These are phyloP conservation scores for Colletotrichum tofieldiae DNA, from an alignment of 2,329 filamentous ascomycete species.

Conservation along the genomic window DNA sequence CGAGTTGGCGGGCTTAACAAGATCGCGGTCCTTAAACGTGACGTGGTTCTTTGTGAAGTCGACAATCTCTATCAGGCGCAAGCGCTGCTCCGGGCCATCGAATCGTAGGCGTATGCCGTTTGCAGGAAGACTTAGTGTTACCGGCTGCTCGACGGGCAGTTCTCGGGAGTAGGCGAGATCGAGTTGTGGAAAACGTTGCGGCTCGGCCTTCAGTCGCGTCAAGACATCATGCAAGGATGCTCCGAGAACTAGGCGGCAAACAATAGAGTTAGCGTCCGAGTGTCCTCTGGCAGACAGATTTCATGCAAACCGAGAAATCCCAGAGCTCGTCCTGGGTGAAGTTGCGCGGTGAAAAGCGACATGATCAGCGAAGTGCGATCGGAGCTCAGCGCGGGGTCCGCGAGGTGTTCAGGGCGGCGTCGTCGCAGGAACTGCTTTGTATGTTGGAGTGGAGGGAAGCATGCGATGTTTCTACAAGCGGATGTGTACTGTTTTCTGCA, in stretches of 20 bases:
- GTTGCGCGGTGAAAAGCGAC: slow-evolving; percentile 72
- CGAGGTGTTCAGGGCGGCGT: slow-evolving; percentile 32
- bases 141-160: slow-evolving; percentile 81
- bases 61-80: slow-evolving; percentile 90
- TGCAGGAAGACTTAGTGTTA: slow-evolving; percentile 82
- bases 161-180: slow-evolving; percentile 86
- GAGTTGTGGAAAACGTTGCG: slow-evolving; percentile 85
- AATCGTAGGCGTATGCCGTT: slow-evolving; percentile 95
- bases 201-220: slow-evolving; percentile 89
- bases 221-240: slow-evolving; percentile 93
- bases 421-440: slow-evolving; percentile 8
- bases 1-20: slow-evolving; percentile 75
- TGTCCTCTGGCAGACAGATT: slow-evolving; percentile 31
- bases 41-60: slow-evolving; percentile 91
- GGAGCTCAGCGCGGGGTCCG: slow-evolving; percentile 38
- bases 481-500: slow-evolving; percentile 1
- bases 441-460: not conserved
- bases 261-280: slow-evolving; percentile 42
- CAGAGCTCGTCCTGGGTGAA: slow-evolving; percentile 76
- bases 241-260: slow-evolving; percentile 77
- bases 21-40: slow-evolving; percentile 84
- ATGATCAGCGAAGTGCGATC: slow-evolving; percentile 48
- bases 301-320: slow-evolving; percentile 68
- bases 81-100: slow-evolving; percentile 91
- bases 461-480: slow-evolving; percentile 10